Evolutionary conservation across 139 green algal species (phyloP), one percentile per base, ranked within the genome.

Genomic region (Chlorella sp.): DNA sequence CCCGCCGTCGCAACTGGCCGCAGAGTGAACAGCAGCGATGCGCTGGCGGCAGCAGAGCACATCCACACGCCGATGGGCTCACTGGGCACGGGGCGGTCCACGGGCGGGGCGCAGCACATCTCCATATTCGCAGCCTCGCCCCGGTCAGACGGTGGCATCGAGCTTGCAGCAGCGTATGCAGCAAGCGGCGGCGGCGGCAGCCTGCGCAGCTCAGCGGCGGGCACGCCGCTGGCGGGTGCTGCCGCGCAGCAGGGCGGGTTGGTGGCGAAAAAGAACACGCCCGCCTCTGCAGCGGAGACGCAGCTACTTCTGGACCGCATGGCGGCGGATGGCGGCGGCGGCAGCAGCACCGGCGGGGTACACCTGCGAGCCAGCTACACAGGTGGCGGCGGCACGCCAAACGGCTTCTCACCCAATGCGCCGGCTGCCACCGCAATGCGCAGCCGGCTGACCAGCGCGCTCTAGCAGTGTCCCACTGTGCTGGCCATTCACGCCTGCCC

Each of bases 11-110:
- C n/a, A n/a, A n/a, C n/a, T n/a, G n/a, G 30, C 64, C 64, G 40
- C 77, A 83, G 77, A n/a, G 77, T 83, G 58, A 83, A 83, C 77
- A 83, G 77, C 77, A 34, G n/a, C 19, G 77, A 83, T 13, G 73
- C 73, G 77, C 3, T 64, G 26, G 54, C 51, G n/a, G 76, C 76
- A 16, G 36, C 60, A 43, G 77, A 83, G 58, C 60, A 73, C 28
- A 34, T n/a, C 17, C 60, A 32, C 54, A 73, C 77, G 58, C 77
- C 77, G 26, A 38, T 70, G 14, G 40, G 76, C 36, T 54, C 54
- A 11, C 56, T 70, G 14, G 40, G 76, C 36, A 70, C 54, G 26
- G 76, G 76, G 8, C 76, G 76, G 0, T 20, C n/a, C 46, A 32
- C 48, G 51, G 16, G 11, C 11, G 51, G 9, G 3, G 13, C 14